Evolutionary conservation across 805 yeast genomes (phyloP), one percentile per base, ranked within the genome.

Genomic region (Metschnikowia cubensis): DNA sequence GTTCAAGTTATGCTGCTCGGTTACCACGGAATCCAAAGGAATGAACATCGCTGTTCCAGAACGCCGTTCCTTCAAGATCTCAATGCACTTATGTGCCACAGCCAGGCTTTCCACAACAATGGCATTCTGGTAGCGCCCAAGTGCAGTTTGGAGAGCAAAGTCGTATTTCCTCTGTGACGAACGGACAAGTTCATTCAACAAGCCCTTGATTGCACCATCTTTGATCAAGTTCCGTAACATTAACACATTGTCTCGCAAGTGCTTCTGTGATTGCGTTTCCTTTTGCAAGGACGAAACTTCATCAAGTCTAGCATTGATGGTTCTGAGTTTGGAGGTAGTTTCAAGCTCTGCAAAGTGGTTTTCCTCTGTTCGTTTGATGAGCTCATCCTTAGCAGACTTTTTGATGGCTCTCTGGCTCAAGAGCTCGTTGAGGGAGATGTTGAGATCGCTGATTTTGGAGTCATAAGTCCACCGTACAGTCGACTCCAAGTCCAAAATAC

Each of bases 11-110:
- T 83, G 73, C 34, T 70, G 75, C 1, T 82, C 80, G 7, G 74
- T 79, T 14, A 61, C 56, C 32, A 94, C 83, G 1, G 90, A 77
- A 60, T 90, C 94, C 46, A 94, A 69, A 0, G 99, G 98, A 51
- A 94, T 85, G 59, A 94, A 91, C 1, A 95, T 82, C 1, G 94
- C 90, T 6, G 79, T 76, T 42, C 98, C 98, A 11, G 85, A 74
- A 56, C 96, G 77, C 62, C 92, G 92, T 56, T 87, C 91, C 59
- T 89, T 88, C 63, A 92, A 71, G 50, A 85, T 85, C 7, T 82
- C 80, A 54, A 94, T 86, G 63, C 96, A 88, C 53, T 83, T 82
- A 50, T 82, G 80, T 0, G 95, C 96, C 20, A 84, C 77, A 8
- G 80, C 64, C 5, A 82, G 70, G 25, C 77, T 77, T 57, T 89